Evolutionary conservation across 2,329 filamentous ascomycete genomes (phyloP).

Genomic region (Fusarium agapanthi): DNA sequence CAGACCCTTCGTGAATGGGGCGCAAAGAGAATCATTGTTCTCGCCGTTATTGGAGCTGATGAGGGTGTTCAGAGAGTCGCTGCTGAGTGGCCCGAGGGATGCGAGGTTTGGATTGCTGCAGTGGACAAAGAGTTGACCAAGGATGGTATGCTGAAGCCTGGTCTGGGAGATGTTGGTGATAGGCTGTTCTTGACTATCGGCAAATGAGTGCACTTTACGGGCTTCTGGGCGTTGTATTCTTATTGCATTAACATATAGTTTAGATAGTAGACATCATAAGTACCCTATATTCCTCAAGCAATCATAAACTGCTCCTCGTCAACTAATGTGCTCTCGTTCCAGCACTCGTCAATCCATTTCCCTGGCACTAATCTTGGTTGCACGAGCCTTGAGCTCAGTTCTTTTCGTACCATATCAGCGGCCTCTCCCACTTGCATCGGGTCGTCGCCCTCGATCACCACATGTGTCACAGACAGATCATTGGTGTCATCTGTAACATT

Average conservation of each 20-base stretch:
- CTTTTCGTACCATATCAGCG: slow-evolving; percentile 55
- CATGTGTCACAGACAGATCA: slow-evolving; percentile 72
- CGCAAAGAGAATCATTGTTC: slow-evolving; percentile 79
- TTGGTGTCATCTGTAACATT: slow-evolving; percentile 59
- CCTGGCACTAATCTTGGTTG: slow-evolving; percentile 75
- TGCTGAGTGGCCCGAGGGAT: slow-evolving; percentile 78
- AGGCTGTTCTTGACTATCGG: slow-evolving; percentile 88
- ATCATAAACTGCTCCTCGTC: slow-evolving; percentile 75
- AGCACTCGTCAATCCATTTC: slow-evolving; percentile 82
- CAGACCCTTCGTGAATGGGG: slow-evolving; percentile 92
- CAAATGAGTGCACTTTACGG: slow-evolving; percentile 63
- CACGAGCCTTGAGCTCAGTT: slow-evolving; percentile 54
- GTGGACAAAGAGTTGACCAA: slow-evolving; percentile 78
- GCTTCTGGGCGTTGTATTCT: slow-evolving; percentile 3
- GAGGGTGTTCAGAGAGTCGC: slow-evolving; percentile 78
- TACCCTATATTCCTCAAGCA: slow-evolving; percentile 31
- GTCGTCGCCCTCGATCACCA: slow-evolving; percentile 63
- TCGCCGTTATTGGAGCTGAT: slow-evolving; percentile 77
- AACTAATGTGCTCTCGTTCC: slow-evolving; percentile 78
- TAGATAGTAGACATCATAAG: slow-evolving; percentile 34
- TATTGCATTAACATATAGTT: slow-evolving; percentile 26
- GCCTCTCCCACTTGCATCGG: slow-evolving; percentile 50
- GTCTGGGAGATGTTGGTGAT: slow-evolving; percentile 90
- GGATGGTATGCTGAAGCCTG: slow-evolving; percentile 90
- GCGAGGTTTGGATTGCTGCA: slow-evolving; percentile 83